Evolutionary conservation across 2,329 filamentous ascomycete genomes (phyloP), one percentile per base, ranked within the genome.

Genomic region (Pyrenophora tritici-repentis): DNA sequence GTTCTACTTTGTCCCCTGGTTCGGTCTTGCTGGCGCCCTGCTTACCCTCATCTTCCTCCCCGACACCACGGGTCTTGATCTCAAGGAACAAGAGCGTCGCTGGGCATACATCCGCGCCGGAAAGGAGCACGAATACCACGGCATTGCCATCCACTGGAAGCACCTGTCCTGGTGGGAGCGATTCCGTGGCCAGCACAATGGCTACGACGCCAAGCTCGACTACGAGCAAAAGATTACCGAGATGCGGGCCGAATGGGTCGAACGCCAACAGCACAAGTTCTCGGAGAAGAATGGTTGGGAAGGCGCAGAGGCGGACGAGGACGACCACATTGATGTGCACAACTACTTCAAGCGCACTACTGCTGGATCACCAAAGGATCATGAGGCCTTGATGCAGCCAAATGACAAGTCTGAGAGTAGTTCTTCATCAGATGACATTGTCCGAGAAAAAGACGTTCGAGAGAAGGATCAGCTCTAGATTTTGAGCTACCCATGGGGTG

Each of bases 61-160:
- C n/a, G 93, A 97, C 73, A 97, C 93, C 65, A 97, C 92, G 8
- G 93, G 93, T 49, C 88, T 97, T 33, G 93, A 97, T 72, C 86
- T 97, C 57, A 96, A 96, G 81, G 93, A 97, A 76, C 92, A 97
- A 78, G 93, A 97, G 78, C 89, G 93, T 59, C 87, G 93, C 67
- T 97, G 93, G 92, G 77, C 81, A 49, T 97, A 88, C 76, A 90
- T 97, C 72, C 87, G 90, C 53, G 80, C 84, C 2, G 91, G 91
- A 55, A 85, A 86, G 53, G 87, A 86, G 61, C 56, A 85, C 24
- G 90, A 97, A 41, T 97, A 97, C 79, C 92, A 96, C 76, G 93
- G 93, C 61, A 87, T 96, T 46, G 93, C 93, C 53, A 86, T 97
- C 53, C 91, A 97, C 80, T 88, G 90, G 40, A 84, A 88, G 73